Evolutionary conservation across 148 eudicot species (phyloP).

Genomic region (Camellia japonica): DNA sequence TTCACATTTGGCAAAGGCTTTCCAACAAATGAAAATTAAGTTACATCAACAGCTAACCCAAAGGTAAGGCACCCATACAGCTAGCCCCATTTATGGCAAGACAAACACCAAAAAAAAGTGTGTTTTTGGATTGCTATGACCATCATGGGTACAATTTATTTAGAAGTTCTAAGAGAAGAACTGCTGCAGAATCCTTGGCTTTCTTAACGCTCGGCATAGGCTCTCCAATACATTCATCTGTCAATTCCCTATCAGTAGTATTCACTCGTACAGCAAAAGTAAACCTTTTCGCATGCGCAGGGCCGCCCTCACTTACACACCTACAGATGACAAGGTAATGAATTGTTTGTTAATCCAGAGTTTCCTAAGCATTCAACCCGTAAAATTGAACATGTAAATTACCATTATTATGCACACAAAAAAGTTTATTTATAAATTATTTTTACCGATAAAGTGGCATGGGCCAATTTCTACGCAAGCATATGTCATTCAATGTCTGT

Average conservation of each 20-base stretch:
- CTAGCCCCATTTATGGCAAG: neutral
- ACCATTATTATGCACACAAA: neutral
- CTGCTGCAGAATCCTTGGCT: constrained; percentile 96
- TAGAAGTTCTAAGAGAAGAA: constrained; percentile 81
- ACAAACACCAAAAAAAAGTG: too few species aligned
- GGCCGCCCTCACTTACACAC: constrained; percentile 95
- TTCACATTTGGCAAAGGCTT: neutral
- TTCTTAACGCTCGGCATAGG: constrained; percentile 99
- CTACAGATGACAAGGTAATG: constrained; percentile 25
- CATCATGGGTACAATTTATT: constrained; percentile 52
- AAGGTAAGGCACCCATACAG: too few species aligned
- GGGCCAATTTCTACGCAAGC: constrained; percentile 97
- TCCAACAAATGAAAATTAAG: neutral
- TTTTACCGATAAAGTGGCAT: constrained; percentile 90
- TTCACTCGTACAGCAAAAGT: constrained; percentile 86
- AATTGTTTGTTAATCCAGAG: neutral
- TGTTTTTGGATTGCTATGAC: neutral
- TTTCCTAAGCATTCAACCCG: neutral
- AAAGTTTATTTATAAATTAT: neutral
- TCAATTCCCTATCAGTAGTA: constrained; percentile 84
- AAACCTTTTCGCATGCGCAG: constrained; percentile 94
- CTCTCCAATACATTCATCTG: constrained; percentile 94
- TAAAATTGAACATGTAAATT: neutral
- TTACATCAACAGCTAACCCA: neutral
- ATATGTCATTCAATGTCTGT: constrained; percentile 93